Percentiles rank a stretch among this genome's conserved stretches.
Evolutionary conservation across 257 asterid genomes (phyloP).

Genomic region (Solanum paucissectum): DNA sequence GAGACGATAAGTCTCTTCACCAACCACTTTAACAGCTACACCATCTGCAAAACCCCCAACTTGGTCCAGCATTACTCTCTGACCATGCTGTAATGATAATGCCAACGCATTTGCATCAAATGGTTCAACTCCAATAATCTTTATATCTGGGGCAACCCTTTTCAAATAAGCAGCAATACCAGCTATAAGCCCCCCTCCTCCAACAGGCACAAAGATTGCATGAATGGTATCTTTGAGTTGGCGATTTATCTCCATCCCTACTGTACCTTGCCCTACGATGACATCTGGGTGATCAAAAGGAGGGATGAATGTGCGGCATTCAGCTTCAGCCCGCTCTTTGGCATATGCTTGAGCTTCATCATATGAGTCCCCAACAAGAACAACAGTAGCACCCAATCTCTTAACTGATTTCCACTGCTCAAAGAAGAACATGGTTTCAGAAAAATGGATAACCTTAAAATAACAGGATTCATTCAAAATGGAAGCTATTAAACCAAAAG

Average conservation of each 20-base stretch:
- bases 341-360: constrained; percentile 94
- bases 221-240: constrained; percentile 59
- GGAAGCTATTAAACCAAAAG: neutral
- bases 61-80: constrained; percentile 72
- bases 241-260: constrained; percentile 87
- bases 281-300: constrained; percentile 99
- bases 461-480: neutral
- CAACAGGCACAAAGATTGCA: constrained; percentile 91
- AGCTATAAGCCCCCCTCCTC: constrained; percentile 98
- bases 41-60: constrained; percentile 99
- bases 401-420: constrained; percentile 78
- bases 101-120: constrained; percentile 94
- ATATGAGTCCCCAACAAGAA: constrained; percentile 79
- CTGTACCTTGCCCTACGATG: constrained; percentile 84
- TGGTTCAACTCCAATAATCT: constrained; percentile 91
- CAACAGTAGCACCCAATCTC: constrained; percentile 81
- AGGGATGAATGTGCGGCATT: constrained; percentile 68
- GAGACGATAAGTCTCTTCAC: constrained; percentile 75
- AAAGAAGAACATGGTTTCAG: neutral
- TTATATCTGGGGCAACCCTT: constrained; percentile 79
- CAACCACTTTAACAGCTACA: constrained; percentile 92
- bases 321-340: constrained; percentile 56
- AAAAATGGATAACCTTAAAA: neutral
- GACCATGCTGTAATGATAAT: constrained; percentile 67
- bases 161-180: constrained; percentile 94